phyloP scores from a whole-genome alignment of 2,329 filamentous ascomycete species.

The Calonectria pseudoturangicola region DNA sequence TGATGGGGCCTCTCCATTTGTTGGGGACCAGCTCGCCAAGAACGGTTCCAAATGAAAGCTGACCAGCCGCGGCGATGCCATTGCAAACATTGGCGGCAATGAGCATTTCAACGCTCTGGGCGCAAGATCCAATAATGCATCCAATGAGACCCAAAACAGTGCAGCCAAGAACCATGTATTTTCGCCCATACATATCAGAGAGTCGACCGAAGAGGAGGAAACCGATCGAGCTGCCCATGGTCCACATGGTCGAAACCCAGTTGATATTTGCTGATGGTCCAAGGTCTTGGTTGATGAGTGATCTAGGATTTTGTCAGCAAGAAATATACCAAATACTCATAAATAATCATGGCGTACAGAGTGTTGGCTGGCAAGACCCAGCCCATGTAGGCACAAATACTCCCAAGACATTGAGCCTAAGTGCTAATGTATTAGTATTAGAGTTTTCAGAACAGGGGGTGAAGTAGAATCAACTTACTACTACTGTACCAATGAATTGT shows the following conservation, averaged over 20 bases:
- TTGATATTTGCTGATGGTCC: constrained; percentile 56
- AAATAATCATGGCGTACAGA: constrained; percentile 44
- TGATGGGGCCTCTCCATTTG: constrained; percentile 60
- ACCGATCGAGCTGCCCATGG: constrained; percentile 61
- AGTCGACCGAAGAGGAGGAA: constrained; percentile 65
- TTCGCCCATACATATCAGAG: constrained; percentile 65
- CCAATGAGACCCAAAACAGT: constrained; percentile 59
- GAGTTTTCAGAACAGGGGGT: too few species aligned
- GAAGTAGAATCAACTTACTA: constrained; percentile 46
- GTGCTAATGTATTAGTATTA: neutral
- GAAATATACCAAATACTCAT: neutral
- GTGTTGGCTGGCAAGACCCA: constrained; percentile 61
- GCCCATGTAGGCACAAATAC: constrained; percentile 58
- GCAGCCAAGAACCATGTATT: constrained; percentile 61
- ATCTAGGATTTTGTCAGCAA: constrained; percentile 22
- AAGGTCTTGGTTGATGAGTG: constrained; percentile 58
- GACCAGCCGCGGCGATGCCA: constrained; percentile 62
- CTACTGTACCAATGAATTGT: constrained; percentile 64
- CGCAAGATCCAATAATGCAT: constrained; percentile 61
- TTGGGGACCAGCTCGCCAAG: constrained; percentile 66
- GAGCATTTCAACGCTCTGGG: constrained; percentile 59
- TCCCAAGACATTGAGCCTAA: constrained; percentile 58
- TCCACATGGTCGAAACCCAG: constrained; percentile 61
- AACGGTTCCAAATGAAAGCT: constrained; percentile 64
- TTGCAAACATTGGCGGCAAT: constrained; percentile 62